Evolutionary conservation across 208 protist genomes (phyloP), one percentile per base, ranked within the genome.

Genomic region (Blastocrithidia nonstop): DNA sequence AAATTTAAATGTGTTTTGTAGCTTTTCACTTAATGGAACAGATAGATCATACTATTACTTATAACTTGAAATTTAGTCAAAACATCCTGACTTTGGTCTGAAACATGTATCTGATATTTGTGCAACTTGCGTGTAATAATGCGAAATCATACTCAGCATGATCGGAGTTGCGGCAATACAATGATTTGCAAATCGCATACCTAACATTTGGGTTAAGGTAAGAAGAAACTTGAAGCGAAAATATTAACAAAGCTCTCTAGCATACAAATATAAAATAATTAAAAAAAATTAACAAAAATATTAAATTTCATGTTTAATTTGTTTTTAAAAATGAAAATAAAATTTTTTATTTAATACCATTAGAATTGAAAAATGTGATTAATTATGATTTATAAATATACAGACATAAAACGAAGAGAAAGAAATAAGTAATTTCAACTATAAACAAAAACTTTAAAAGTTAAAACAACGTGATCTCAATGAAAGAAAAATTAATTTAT

Each of bases 351-450:
- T 50, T 32, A 53, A 1, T n/a, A 50, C 44, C 49, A 19, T 2
- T 15, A 19, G 42, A 29, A 17, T n/a, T 13, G 19, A 23, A 45
- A 9, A 29, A 39, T 24, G 31, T 17, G 42, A 45, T 23, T n/a
- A n/a, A n/a, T n/a, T n/a, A n/a, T n/a, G n/a, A n/a, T n/a, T n/a
- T n/a, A n/a, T 7, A 27, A 3, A 19, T 0, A 46, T 1, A 20
- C 19, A 26, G 35, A 23, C 11, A 13, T 32, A 7, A 15, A 37
- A 22, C 3, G 6, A 7, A 27, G 36, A 35, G 9, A 50, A 45
- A 55, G 9, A 53, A 25, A 41, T 42, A 45, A 46, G 46, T 15
- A 45, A 28, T 15, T 57, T 32, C 29, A 16, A 52, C 23, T 27
- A 45, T 3, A 43, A n/a, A 7, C 23, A 42, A 46, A 6, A 36